Conservation (phyloP, 106 monocot species). For the Alisma plantagoaquatica region DNA sequence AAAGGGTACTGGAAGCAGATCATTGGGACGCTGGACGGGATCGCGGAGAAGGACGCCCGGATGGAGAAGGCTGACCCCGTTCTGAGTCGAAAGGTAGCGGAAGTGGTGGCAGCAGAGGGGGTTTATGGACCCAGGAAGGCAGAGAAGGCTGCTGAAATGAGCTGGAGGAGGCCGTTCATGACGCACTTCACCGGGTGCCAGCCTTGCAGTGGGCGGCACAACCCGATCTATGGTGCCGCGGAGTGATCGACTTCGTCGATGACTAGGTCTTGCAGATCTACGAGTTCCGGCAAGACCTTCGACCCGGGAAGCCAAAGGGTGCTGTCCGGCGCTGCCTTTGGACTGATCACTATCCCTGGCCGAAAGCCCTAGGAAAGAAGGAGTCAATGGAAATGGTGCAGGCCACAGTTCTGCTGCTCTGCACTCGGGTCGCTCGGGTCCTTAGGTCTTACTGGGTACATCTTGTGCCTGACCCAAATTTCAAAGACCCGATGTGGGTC, state of each 20-base stretch:
- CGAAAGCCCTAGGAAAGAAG: no score
- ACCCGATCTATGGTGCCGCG: conserved; percentile 40
- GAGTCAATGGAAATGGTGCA: no score
- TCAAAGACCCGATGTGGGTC: no score
- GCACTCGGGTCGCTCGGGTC: no score
- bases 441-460: no score
- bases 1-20: conserved; percentile 85
- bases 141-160: conserved; percentile 5
- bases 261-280: conserved; percentile 45
- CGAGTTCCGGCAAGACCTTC: conserved; percentile 43
- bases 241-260: conserved; percentile 59
- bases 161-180: conserved; percentile 53
- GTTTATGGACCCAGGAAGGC: conserved; percentile 16
- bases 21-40: conserved; percentile 38
- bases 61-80: conserved; percentile 24
- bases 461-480: no score
- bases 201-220: conserved; percentile 72
- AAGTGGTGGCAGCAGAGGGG: background rate
- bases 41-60: conserved; percentile 24
- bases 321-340: no score
- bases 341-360: no score
- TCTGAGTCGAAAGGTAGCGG: conserved; percentile 28
- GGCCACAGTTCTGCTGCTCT: no score
- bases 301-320: no score
- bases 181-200: conserved; percentile 97